phyloP scores from a whole-genome alignment of 305 asterid species.

The Rubia occidens region DNA sequence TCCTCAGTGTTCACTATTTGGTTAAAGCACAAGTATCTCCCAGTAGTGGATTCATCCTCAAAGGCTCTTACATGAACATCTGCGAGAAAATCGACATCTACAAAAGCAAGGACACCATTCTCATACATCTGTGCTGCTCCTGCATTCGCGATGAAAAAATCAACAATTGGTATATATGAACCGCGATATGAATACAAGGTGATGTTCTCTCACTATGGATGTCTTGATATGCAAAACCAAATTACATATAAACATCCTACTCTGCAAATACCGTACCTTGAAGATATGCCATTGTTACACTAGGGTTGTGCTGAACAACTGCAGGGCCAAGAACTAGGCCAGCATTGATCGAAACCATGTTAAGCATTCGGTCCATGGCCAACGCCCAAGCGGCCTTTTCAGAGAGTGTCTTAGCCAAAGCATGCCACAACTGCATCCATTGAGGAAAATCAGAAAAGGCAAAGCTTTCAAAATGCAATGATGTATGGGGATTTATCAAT shows the following conservation, averaged over 20 bases:
- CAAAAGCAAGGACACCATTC: constrained; percentile 41
- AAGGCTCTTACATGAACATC: constrained; percentile 43
- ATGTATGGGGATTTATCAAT: neutral
- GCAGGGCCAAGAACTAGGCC: constrained; percentile 38
- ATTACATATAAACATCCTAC: too few species aligned
- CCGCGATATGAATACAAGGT: neutral
- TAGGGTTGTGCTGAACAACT: constrained; percentile 31
- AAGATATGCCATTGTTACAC: constrained; percentile 35
- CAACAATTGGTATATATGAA: neutral
- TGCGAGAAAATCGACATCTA: constrained; percentile 32
- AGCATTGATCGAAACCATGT: constrained; percentile 38
- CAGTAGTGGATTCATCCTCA: constrained; percentile 33
- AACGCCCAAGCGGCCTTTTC: constrained; percentile 45
- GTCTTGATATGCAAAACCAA: too few species aligned
- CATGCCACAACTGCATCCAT: constrained; percentile 36
- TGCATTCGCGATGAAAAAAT: neutral
- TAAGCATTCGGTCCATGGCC: constrained; percentile 38
- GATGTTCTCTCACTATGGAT: neutral
- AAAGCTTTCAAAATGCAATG: neutral
- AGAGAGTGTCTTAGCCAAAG: constrained; percentile 35
- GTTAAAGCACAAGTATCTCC: constrained; percentile 39
- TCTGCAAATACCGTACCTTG: constrained; percentile 22
- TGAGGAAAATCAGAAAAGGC: too few species aligned
- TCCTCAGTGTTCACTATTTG: constrained; percentile 30
- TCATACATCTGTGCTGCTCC: constrained; percentile 39